Base-by-base conservation (phyloP, 1,139 yeast genomes). In the Yamadazyma buinensis region DNA sequence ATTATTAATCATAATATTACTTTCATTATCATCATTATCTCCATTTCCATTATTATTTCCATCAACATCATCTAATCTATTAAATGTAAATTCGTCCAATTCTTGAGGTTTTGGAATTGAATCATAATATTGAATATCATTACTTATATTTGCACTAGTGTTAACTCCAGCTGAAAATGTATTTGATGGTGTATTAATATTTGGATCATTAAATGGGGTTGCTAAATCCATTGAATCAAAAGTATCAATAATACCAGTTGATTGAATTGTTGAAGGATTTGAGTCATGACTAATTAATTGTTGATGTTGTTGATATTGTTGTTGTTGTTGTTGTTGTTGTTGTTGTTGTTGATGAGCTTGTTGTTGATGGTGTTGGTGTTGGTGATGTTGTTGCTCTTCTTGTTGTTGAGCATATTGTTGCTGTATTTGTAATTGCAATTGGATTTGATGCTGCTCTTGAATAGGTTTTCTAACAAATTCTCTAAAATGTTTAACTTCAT, bases 401-500 rank as follows among this genome's bases (percentile, higher is more conserved):
- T 47, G 47, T 39, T 57, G 55, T 32, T 58, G 60, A 35, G 52
- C 51, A 34, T 59, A 63, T 23, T 54, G 57, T 40, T 60, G 61
- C 37, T 61, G 63, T 27, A 55, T 37, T 39, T 67, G 74, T 26
- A 57, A 37, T 42, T 65, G 67, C 28, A 64, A 48, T 42, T 67
- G 74, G 13, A 67, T 64, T 42, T 63, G 68, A 40, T 76, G 79
- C 47, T 81, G 85, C 41, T 80, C 86, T 32, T 77, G 82, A 30
- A 79, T 61, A 4, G 95, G 95, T 51, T 75, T 77, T 51, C 94
- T 64, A 9, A 90, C 97, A 61, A 81, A 79, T 29, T 78, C 86
- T 46, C 97, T 73, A 55, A 92, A 90, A 18, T 73, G 64, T 37
- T 72, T 71, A 3, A 92, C 97, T 53, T 92, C 97, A 29, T 85